A percentile compares a stretch with the other conserved stretches of the same genome.
phyloP scores from a whole-genome alignment of 2,329 filamentous ascomycete genomes.

The Dothistroma pini region DNA sequence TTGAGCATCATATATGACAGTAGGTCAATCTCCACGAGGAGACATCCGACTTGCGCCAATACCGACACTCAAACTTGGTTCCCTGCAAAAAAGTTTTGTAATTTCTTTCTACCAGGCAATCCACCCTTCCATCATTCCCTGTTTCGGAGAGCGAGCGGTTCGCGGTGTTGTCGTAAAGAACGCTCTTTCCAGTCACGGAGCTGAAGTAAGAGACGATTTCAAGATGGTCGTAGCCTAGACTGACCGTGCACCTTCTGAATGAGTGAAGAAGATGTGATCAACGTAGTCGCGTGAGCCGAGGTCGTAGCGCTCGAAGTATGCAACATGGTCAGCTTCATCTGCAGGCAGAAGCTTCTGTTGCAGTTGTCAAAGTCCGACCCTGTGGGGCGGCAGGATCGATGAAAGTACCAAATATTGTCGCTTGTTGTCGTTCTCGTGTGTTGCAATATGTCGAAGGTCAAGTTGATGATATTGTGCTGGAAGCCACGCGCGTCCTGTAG shows the following conservation, averaged over 20 bases:
- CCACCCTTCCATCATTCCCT: background rate
- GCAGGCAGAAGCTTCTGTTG: constrained; percentile 17
- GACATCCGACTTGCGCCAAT: constrained; percentile 6
- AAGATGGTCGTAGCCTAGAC: constrained; percentile 20
- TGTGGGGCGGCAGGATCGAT: constrained; percentile 24
- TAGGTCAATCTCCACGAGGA: background rate
- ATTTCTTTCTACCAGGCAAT: constrained; percentile 24
- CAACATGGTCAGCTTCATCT: constrained; percentile 14
- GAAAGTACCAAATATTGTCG: constrained; percentile 7
- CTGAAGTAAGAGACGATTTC: background rate
- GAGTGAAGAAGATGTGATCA: constrained; percentile 34
- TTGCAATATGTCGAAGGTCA: constrained; percentile 3
- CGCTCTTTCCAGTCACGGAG: background rate
- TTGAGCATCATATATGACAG: constrained; percentile 13
- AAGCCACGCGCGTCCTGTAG: constrained; percentile 7
- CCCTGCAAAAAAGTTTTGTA: constrained; percentile 11
- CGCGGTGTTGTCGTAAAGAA: too few species aligned
- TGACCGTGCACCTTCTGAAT: constrained; percentile 31
- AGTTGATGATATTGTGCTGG: background rate
- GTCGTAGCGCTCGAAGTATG: constrained; percentile 13
- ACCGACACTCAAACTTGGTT: background rate
- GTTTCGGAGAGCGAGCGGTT: background rate
- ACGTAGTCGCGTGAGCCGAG: constrained; percentile 24
- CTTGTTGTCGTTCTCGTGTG: constrained; percentile 6
- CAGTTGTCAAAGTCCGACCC: constrained; percentile 15